These are phyloP conservation scores for Pleurotus eryngii DNA, from an alignment of 768 basidiomycete species.

Conservation along the genomic window DNA sequence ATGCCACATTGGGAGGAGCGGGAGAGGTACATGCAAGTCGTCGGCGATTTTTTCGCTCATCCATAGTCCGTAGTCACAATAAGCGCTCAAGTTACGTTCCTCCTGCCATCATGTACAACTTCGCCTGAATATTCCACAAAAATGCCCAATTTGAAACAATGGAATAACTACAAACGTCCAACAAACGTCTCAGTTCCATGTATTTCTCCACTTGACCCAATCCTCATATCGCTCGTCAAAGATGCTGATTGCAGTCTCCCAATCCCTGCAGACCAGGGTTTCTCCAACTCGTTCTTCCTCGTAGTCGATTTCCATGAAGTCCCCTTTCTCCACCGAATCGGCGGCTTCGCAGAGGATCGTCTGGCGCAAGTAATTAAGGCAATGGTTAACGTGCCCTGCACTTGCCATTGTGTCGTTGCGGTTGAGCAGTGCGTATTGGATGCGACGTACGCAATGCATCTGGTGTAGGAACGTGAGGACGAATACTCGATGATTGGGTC, in stretches of 20 bases:
- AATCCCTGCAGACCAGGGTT: constrained; percentile 11
- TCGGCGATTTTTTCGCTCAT: constrained; percentile 20
- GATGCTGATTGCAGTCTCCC: constrained; percentile 7
- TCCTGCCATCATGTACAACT: too few species aligned
- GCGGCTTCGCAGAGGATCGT: constrained; percentile 31
- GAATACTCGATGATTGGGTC: constrained; percentile 17
- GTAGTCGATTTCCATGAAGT: constrained; percentile 25
- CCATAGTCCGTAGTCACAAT: neutral
- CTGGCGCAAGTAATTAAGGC: constrained; percentile 34
- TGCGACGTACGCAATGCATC: constrained; percentile 22
- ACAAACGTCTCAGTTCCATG: neutral
- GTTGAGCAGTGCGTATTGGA: constrained; percentile 15
- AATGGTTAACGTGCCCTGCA: constrained; percentile 28
- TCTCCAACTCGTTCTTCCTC: constrained; percentile 14
- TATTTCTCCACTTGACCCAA: constrained; percentile 5
- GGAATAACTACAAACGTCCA: too few species aligned
- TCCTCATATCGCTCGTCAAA: constrained; percentile 7
- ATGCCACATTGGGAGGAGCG: constrained; percentile 29
- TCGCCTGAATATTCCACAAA: too few species aligned
- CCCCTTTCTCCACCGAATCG: constrained; percentile 28
- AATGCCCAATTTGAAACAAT: too few species aligned
- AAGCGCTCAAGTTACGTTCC: neutral
- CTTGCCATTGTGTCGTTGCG: constrained; percentile 9
- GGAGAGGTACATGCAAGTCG: constrained; percentile 22
- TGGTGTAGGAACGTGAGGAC: constrained; percentile 23